Evolutionary conservation across 2,329 filamentous ascomycete species (phyloP), one percentile per base, ranked within the genome.

Genomic region (Herpomyces periplanetae): DNA sequence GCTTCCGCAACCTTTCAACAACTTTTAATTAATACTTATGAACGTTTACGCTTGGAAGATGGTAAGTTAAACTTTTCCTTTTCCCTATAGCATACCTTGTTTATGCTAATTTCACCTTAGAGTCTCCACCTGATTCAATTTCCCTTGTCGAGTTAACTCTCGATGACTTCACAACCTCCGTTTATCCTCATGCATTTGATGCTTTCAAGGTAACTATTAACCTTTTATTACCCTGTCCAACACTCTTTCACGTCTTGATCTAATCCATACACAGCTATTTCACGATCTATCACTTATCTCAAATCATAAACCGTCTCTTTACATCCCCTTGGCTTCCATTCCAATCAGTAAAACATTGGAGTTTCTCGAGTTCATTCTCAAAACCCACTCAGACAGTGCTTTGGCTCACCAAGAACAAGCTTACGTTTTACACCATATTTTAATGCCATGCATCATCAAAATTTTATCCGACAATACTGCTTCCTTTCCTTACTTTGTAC

Each of bases 1-100:
- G 80, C 80, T 5, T 69, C 75, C 11, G 80, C 80, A n/a, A 91
- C 80, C 2, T 44, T 96, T 20, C 75, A 88, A 38, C 80, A 91
- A 36, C 51, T 96, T 7, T 60, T 91, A 4, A 68, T 80, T 13
- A 63, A 66, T 1, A 64, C 87, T 0, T 91, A 88, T 37, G 80
- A 91, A 34, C 80, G 84, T 35, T 69, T 88, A 2, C 52, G 59
- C 1, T 43, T 44, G 4, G 71, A 88, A 42, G 71, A 88, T 34
- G 59, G 59, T 62, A 39, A 35, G 53, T 46, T 6, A 13, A 9
- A 2, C 11, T 4, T 9, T 16, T 4, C 14, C 5, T 8, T 19
- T 18, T 13, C 12, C 8, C 17, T 10, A 17, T 26, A 33, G 16
- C 32, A 16, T n/a, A 9, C 19, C 5, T 26, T 37, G 17, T 26